Conservation (phyloP, 139 green algal genomes). For the Tetradesmus obliquus region DNA sequence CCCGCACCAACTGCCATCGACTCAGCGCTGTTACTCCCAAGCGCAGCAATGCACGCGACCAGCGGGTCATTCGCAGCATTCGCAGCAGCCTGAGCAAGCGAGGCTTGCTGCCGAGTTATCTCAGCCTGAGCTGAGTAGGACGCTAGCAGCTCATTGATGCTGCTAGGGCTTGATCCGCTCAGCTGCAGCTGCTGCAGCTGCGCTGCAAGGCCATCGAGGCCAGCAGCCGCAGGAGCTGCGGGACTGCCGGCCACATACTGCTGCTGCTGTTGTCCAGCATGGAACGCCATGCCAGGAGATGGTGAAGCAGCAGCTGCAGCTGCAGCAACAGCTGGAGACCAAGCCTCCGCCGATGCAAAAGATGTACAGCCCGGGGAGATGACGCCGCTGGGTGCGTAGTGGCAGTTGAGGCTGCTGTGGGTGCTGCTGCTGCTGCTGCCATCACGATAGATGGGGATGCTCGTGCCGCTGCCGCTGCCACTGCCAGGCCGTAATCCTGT, state of each 20-base stretch:
- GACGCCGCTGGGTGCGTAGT: not conserved
- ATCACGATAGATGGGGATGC: not conserved
- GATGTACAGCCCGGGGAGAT: not conserved
- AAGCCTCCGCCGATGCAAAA: not conserved
- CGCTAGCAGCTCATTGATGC: not conserved
- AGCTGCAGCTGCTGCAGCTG: not conserved
- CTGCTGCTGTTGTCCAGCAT: not conserved
- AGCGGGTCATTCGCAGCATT: not conserved
- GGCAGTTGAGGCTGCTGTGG: not conserved
- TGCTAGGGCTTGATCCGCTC: not conserved
- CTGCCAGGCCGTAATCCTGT: not conserved
- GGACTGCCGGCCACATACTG: not conserved
- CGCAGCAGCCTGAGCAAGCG: not conserved
- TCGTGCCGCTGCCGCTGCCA: not conserved
- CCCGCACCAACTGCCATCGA: not conserved
- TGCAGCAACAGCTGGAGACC: not conserved
- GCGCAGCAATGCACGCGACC: not conserved
- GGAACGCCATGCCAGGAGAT: not conserved
- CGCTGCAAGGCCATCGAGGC: not conserved
- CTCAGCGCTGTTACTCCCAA: not conserved
- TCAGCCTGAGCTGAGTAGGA: not conserved
- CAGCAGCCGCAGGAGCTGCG: too few relatives aligned
- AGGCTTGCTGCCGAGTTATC: not conserved
- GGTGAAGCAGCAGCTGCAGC: not conserved
- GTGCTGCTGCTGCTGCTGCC: not conserved